These are phyloP conservation scores for Paramecium sexaurelia DNA, from an alignment of 73 alveolate species.

Conservation along the genomic window DNA sequence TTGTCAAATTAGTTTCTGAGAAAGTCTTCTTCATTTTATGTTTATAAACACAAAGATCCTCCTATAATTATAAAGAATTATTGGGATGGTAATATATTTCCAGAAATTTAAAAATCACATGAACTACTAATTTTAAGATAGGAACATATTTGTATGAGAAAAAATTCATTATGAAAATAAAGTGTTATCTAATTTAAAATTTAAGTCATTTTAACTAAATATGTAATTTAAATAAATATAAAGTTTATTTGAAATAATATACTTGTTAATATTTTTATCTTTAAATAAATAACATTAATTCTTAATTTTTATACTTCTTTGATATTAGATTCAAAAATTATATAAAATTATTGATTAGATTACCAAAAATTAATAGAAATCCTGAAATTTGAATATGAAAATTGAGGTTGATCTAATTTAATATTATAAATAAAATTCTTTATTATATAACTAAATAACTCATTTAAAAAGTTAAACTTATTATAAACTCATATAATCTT, in stretches of 20 bases:
- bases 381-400: too few relatives aligned
- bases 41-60: neutral
- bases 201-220: neutral
- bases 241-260: neutral
- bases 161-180: neutral
- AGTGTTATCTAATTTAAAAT: neutral
- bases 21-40: slow-evolving; percentile 2
- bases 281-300: too few relatives aligned
- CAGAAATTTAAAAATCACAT: neutral
- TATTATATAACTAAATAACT: neutral
- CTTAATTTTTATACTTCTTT: too few relatives aligned
- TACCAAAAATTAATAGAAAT: too few relatives aligned
- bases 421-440: too few relatives aligned
- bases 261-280: too few relatives aligned
- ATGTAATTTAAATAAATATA: neutral
- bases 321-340: too few relatives aligned
- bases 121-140: neutral
- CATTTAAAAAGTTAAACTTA: neutral
- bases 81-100: slow-evolving; percentile 9
- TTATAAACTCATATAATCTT: neutral
- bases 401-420: too few relatives aligned
- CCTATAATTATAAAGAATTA: neutral
- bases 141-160: slow-evolving; percentile 25
- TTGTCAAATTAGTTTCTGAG: neutral
- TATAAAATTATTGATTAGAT: too few relatives aligned